Evolutionary conservation across 257 asterid genomes (phyloP), one percentile per base, ranked within the genome.

Genomic region (Capsicum chinense): DNA sequence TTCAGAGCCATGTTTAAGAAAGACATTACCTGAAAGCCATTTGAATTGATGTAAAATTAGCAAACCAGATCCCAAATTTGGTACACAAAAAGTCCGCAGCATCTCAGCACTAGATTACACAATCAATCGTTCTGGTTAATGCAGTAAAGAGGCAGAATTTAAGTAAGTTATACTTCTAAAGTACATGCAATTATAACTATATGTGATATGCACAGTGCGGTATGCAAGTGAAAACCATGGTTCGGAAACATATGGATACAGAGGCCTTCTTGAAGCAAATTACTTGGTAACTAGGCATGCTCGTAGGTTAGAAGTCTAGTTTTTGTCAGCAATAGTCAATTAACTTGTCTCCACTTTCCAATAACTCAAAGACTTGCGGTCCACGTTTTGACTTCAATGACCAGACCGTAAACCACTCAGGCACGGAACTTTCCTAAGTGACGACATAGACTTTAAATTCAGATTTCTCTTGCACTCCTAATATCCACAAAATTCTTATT

Each of bases 1-100:
- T 80, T 95, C 98, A 1, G 99, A 95, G 83, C 98, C 97, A 87
- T 93, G 98, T 86, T 94, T 93, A 52, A 95, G 99, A 85, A 95
- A 95, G 66, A 95, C 97, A 66, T 94, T 95, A 64, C 99, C 99
- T 94, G 95, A 83, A 90, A 76, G 35, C 15, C 82, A 81, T 86
- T 80, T 74, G 71, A 66, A 44, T 19, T 68, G 70, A 73, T 60
- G 59, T 2, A 56, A 21, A 2, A 21, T 60, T 12, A 62, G 39
- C 19, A 54, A 33, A 54, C 26, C 44, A 54, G 50, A 50, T 3
- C 1, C 7, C 48, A 33, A 8, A 5, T 2, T 33, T 16, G 48
- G 14, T 37, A 52, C 9, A 21, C 7, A 73, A n/a, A 14, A 12
- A n/a, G 17, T 14, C 11, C 35, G 47, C 52, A 67, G 52, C 76